Evolutionary conservation across 2,329 filamentous ascomycete species (phyloP), one percentile per base, ranked within the genome.

Genomic region (Chaetomium strumarium): DNA sequence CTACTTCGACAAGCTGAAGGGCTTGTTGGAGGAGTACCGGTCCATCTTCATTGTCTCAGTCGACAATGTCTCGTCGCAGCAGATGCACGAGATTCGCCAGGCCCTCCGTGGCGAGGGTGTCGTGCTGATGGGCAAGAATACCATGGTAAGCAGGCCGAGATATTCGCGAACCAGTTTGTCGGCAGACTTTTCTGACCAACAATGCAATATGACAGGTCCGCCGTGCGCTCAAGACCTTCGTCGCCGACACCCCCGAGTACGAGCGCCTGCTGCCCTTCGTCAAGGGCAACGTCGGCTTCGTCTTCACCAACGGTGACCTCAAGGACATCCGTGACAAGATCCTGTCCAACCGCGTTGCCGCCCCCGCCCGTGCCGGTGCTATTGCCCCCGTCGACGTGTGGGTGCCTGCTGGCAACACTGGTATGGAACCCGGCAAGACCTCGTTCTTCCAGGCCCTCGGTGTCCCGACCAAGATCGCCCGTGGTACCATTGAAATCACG

Each of bases 381-480:
- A 69, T 99, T 67, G 95, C 93, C 65, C 93, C 95, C 64, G 76
- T 72, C 70, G 95, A 99, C 75, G 93, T 99, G 73, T 99, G 78
- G 80, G 75, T 99, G 65, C 93, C 93, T 64, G 93, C 91, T 66
- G 93, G 93, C 77, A 99, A 99, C 88, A 99, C 93, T 70, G 93
- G 93, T 80, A 99, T 99, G 93, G 93, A 99, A 78, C 95, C 93
- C 73, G 95, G 95, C 77, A 99, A 99, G 88, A 99, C 93, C 71
- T 97, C 93, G 73, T 99, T 99, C 90, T 99, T 99, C 91, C 93
- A 99, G 86, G 93, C 93, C 70, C 93, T 99, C 77, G 92, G 92
- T 90, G 90, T 99, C 73, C 93, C 93, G 72, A 99, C 93, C 84
- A 99, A 99, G 90, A 99, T 99, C 79, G 93, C 93, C 73, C 93